Conservation (phyloP, 2,329 filamentous ascomycete genomes). For the Microcyclosporella mali region DNA sequence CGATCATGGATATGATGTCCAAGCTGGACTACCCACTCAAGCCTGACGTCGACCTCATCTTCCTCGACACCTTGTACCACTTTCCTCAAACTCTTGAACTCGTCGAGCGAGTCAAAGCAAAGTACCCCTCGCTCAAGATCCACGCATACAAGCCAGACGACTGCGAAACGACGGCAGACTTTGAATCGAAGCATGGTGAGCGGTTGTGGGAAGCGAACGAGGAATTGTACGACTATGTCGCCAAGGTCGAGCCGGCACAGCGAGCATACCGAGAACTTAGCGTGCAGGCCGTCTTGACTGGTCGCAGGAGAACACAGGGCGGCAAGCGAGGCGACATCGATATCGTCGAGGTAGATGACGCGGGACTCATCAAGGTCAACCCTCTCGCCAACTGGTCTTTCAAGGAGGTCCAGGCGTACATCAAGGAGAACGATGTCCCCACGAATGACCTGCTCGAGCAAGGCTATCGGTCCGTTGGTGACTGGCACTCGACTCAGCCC, state of each 20-base stretch:
- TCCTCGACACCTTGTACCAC: slow-evolving; percentile 50
- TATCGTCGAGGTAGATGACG: slow-evolving; percentile 88
- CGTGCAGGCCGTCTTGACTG: slow-evolving; percentile 86
- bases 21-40: slow-evolving; percentile 60
- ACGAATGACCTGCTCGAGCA: slow-evolving; percentile 87
- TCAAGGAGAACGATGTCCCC: slow-evolving; percentile 78
- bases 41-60: slow-evolving; percentile 46
- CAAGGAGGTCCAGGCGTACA: slow-evolving; percentile 79
- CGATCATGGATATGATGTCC: slow-evolving; percentile 61
- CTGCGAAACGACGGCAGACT: slow-evolving; percentile 65
- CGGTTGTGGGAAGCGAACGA: slow-evolving; percentile 78
- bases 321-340: slow-evolving; percentile 85
- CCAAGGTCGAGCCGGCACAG: slow-evolving; percentile 95
- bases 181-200: slow-evolving; percentile 74
- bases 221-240: slow-evolving; percentile 91
- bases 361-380: slow-evolving; percentile 93
- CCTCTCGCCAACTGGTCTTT: slow-evolving; percentile 93
- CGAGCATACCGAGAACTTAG: slow-evolving; percentile 81
- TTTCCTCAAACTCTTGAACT: slow-evolving; percentile 47
- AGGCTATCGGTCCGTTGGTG: slow-evolving; percentile 97
- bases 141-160: slow-evolving; percentile 87
- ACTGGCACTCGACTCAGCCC: slow-evolving; percentile 94
- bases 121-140: slow-evolving; percentile 72
- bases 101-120: slow-evolving; percentile 61
- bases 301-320: slow-evolving; percentile 84